Evolutionary conservation across 371 early-diverging fungal species (phyloP), one percentile per base, ranked within the genome.

Genomic region (Saksenaea vasiformis): DNA sequence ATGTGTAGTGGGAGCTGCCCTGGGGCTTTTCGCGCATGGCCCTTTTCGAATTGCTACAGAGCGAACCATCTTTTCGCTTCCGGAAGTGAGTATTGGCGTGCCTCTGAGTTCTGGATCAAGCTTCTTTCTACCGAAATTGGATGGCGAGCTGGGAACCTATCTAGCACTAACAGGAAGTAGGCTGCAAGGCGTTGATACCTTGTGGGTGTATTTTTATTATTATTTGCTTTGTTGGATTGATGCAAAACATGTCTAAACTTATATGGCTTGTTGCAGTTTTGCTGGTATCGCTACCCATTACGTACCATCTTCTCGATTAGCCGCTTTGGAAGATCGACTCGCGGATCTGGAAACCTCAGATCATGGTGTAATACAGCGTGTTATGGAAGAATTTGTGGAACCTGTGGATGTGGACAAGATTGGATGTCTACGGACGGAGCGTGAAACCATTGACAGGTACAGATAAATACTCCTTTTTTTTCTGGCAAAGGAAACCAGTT

Each of bases 261-360:
- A 35, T 17, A 19, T 10, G 28, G 13, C 36, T 35, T 38, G 17
- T 39, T 22, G 36, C 37, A 93, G 91, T 54, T 83, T 84, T 71
- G 88, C 96, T 9, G 98, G 99, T n/a, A 89, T 98, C 69, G 97
- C 96, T 10, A 96, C 98, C 8, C 98, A 98, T 77, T 98, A 91
- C 72, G 91, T 98, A 41, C 96, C 98, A 7, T 88, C 93, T 1
- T 87, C 88, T 53, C 86, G 97, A 26, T 66, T 97, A 51, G 82
- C 90, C 0, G 78, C 90, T 9, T 83, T 98, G 64, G 90, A 95
- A 68, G 85, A 92, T 41, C 87, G 93, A 11, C 76, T 98, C 58
- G 82, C 86, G 59, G 96, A 94, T 68, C 70, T 97, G 31, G 94
- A 92, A 63, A 85, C 90, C 4, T 82, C 86, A 28, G 94, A 96